Percentiles rank a stretch among this genome's conserved stretches.
Conservation (phyloP, 108 stramenopile genomes). For the Skeletonema potamos region DNA sequence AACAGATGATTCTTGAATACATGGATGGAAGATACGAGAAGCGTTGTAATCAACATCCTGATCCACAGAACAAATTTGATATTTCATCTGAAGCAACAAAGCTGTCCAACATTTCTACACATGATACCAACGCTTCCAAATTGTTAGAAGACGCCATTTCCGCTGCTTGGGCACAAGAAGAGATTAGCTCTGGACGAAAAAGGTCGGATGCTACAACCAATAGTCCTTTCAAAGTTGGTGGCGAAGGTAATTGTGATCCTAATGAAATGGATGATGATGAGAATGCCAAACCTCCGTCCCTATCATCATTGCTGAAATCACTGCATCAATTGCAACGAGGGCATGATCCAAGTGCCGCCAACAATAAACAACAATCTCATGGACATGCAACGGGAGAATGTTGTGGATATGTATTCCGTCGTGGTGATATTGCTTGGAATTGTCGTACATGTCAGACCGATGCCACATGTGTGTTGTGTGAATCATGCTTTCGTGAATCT, state of each 20-base stretch:
- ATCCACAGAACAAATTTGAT: slow-evolving; percentile 1
- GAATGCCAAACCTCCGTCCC: slow-evolving; percentile 1
- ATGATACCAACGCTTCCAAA: neutral
- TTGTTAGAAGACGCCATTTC: slow-evolving; percentile 25
- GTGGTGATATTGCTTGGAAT: slow-evolving; percentile 97
- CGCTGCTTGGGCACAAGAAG: slow-evolving; percentile 36
- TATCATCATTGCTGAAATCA: slow-evolving; percentile 4
- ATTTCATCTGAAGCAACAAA: neutral
- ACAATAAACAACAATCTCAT: slow-evolving; percentile 1
- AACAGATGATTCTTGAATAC: slow-evolving; percentile 76
- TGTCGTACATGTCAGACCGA: slow-evolving; percentile 97
- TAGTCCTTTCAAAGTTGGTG: neutral
- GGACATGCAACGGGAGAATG: slow-evolving; percentile 39
- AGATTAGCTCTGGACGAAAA: slow-evolving; percentile 31
- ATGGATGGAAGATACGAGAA: slow-evolving; percentile 50
- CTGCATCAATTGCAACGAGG: slow-evolving; percentile 4
- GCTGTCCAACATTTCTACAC: neutral
- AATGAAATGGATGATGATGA: slow-evolving; percentile 1
- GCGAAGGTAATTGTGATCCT: neutral
- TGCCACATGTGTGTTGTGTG: slow-evolving; percentile 96
- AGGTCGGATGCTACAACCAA: slow-evolving; percentile 5
- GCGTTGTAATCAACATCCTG: neutral
- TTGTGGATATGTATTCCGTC: slow-evolving; percentile 95
- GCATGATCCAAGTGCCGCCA: neutral
- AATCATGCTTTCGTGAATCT: slow-evolving; percentile 86